Evolutionary conservation across 2,329 filamentous ascomycete genomes (phyloP), one percentile per base, ranked within the genome.

Genomic region (Fusarium oligoseptatum): DNA sequence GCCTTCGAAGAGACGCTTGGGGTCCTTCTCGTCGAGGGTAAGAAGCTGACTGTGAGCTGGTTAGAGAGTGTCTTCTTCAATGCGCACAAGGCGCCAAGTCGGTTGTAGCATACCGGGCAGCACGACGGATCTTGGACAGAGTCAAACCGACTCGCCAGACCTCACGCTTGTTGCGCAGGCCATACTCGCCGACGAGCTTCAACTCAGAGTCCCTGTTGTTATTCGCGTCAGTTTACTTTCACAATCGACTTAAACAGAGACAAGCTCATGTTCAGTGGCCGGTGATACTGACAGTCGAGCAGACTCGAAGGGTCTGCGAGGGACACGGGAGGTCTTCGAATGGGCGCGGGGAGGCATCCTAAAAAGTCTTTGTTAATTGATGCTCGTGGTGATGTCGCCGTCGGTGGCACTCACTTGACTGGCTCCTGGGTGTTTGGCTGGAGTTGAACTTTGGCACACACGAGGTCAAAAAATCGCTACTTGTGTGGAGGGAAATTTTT

Each of bases 51-150:
- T 98, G 84, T 55, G 50, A 17, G 1, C 3, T 15, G 17, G 66
- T 83, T 78, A 83, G 80, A 73, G 34, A 34, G 36, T n/a, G 27
- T 36, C 34, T 15, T 10, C 39, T 15, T 36, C 64, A 36, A 32
- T 36, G 39, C 55, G 61, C 60, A n/a, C 17, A 48, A 63, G 60
- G 43, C 56, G 34, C 29, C 29, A 10, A 7, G 52, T 27, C 15
- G 1, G 17, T 24, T 43, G 29, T 37, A 73, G 76, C 83, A 71
- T 94, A 98, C 96, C 97, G 97, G 87, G 97, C 97, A 93, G 97
- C 97, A 98, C 97, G 97, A 95, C 97, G 97, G 84, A 99, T 99
- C 93, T 98, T 98, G 90, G 97, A 98, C 85, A 99, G 93, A 84
- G 96, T 98, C 88, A 99, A 93, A 92, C 95, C 93, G 89, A 99